Evolutionary conservation across 192 early-diverging fungal species (phyloP).

Genomic region (Globomyces pollinis-pini): DNA sequence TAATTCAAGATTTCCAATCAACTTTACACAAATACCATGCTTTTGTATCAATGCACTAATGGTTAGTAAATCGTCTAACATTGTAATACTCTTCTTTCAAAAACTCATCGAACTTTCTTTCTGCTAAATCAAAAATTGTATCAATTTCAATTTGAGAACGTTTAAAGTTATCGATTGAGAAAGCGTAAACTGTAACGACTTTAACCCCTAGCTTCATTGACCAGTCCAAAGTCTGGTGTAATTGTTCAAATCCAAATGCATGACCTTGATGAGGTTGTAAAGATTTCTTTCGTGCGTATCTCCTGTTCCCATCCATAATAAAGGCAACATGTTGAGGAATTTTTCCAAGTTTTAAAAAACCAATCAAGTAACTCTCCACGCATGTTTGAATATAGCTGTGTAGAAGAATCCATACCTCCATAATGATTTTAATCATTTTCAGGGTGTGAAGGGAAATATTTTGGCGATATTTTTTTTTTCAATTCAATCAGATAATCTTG

Average conservation of each 20-base stretch:
- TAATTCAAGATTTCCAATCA: conserved; percentile 68
- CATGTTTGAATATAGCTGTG: too few species aligned
- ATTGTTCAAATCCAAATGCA: conserved; percentile 64
- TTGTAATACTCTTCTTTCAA: conserved; percentile 46
- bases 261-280: conserved; percentile 62
- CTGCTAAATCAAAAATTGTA: conserved; percentile 72
- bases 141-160: conserved; percentile 73
- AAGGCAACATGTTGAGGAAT: conserved; percentile 89
- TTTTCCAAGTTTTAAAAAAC: conserved; percentile 49
- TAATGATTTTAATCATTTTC: too few species aligned
- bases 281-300: conserved; percentile 66
- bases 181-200: conserved; percentile 90
- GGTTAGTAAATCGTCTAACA: too few species aligned
- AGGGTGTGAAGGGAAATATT: too few species aligned
- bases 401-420: too few species aligned
- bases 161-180: conserved; percentile 98
- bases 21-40: conserved; percentile 66
- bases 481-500: too few species aligned
- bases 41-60: conserved; percentile 61
- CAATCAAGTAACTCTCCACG: too few species aligned
- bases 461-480: too few species aligned
- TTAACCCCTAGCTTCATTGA: conserved; percentile 80
- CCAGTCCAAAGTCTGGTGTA: conserved; percentile 72
- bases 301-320: conserved; percentile 97
- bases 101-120: conserved; percentile 69